Evolutionary conservation across 768 basidiomycete species (phyloP), one percentile per base, ranked within the genome.

Genomic region (Russula sp.): DNA sequence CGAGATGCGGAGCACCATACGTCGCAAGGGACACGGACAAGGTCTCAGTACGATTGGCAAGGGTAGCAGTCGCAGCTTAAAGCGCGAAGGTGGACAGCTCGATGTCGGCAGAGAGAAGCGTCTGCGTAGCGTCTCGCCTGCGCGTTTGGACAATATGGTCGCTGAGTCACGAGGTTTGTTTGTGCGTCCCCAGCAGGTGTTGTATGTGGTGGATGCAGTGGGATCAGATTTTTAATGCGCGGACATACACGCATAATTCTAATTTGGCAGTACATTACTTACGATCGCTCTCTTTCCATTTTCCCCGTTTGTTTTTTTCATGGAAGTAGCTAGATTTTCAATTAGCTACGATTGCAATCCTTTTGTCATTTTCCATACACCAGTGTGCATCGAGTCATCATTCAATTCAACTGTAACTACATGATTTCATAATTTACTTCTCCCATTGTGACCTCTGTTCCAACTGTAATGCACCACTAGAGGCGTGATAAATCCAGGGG

Each of bases 151-250:
- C 58, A 69, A 84, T 75, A 74, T 88, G 76, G 74, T 75, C 69
- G 71, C 84, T 73, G 85, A 93, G 75, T 83, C 86, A 0, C 72
- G 83, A 68, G 92, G 91, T 1, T 71, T 94, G 52, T 94, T 94
- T 71, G 90, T 94, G 53, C 77, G 91, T 60, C 91, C 91, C 5
- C 88, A 90, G 74, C 90, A 92, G 73, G 90, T 93, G 61, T 77
- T 94, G 59, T 92, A 93, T 72, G 91, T 94, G 32, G 85, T 93
- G 38, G 89, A 92, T 72, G 92, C 92, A 40, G 85, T 90, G 48
- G 89, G 68, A 38, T 67, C 62, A 20, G 68, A 69, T 61, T 62
- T 67, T 51, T 69, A 59, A 67, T 49, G 48, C 11, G 34, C 56
- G 24, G 24, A 10, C 36, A 42, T 32, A 40, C 49, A 20, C 20